Evolutionary conservation across 73 alveolate genomes (phyloP).

Genomic region (Diophrys appendiculata): DNA sequence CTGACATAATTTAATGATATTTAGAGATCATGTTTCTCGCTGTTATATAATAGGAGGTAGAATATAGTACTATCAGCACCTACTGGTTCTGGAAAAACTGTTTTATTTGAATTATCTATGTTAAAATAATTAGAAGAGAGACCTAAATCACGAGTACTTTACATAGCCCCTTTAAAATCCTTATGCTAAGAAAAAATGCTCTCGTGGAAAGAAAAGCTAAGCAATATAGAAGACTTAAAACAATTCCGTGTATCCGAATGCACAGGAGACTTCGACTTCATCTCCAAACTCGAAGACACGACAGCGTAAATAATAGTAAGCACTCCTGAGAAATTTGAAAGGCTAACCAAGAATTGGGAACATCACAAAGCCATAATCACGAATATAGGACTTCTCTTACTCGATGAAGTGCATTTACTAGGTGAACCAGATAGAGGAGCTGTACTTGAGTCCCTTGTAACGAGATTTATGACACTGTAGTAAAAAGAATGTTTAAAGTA

Average conservation of each 20-base stretch:
- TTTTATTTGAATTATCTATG: conserved; percentile 59
- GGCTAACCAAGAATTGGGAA: conserved; percentile 29
- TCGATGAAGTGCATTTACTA: conserved; percentile 79
- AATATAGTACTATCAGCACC: conserved; percentile 67
- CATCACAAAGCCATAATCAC: conserved; percentile 53
- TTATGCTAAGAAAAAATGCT: conserved; percentile 69
- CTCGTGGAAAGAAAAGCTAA: conserved; percentile 60
- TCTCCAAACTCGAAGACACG: conserved; percentile 39
- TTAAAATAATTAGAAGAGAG: conserved; percentile 49
- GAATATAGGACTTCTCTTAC: conserved; percentile 46
- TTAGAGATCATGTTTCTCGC: background rate
- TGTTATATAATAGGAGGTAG: conserved; percentile 6
- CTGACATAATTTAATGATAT: background rate
- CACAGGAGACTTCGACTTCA: conserved; percentile 67
- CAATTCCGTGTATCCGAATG: conserved; percentile 53
- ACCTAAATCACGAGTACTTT: conserved; percentile 59
- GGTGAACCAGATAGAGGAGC: conserved; percentile 80
- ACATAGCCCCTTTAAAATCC: conserved; percentile 66
- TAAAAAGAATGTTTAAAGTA: conserved; percentile 54
- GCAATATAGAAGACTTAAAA: conserved; percentile 7
- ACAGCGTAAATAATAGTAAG: conserved; percentile 58
- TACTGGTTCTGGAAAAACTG: conserved; percentile 72
- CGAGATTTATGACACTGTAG: conserved; percentile 61
- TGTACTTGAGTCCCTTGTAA: conserved; percentile 73
- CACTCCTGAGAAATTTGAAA: conserved; percentile 59